phyloP scores from a whole-genome alignment of 2,329 filamentous ascomycete genomes.

The Westerdykella sp. region DNA sequence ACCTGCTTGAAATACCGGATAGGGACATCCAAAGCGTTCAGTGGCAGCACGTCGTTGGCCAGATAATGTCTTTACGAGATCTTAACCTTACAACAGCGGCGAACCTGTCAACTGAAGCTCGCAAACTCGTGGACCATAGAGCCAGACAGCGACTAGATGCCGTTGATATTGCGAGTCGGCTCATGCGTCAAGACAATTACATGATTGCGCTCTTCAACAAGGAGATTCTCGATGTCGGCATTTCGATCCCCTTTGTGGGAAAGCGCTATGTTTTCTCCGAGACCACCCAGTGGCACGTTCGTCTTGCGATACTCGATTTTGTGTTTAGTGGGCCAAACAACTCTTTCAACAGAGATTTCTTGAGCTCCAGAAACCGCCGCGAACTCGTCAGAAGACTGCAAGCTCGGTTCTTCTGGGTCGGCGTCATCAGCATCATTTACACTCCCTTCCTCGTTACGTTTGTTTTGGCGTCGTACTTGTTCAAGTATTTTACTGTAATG shows the following conservation, averaged over 20 bases:
- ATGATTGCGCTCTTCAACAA: conserved; percentile 97
- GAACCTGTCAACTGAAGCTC: conserved; percentile 52
- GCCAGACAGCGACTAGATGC: conserved; percentile 93
- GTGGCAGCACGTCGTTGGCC: conserved; percentile 84
- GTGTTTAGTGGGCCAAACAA: conserved; percentile 78
- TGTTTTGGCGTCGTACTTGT: conserved; percentile 82
- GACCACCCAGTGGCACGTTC: conserved; percentile 86
- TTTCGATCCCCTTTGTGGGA: conserved; percentile 77
- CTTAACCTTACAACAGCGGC: conserved; percentile 77
- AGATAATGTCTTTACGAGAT: conserved; percentile 77
- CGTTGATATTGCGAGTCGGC: conserved; percentile 90
- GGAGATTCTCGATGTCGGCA: conserved; percentile 79
- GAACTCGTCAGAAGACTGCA: conserved; percentile 72
- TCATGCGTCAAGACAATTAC: conserved; percentile 97
- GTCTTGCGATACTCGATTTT: conserved; percentile 85
- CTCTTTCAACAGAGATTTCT: conserved; percentile 77
- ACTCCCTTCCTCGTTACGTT: conserved; percentile 85
- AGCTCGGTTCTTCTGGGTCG: conserved; percentile 73
- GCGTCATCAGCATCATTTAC: conserved; percentile 76
- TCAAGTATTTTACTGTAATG: conserved; percentile 84
- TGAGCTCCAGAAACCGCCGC: conserved; percentile 75
- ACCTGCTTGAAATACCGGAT: conserved; percentile 76
- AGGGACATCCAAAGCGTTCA: conserved; percentile 89
- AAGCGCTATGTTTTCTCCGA: conserved; percentile 79
- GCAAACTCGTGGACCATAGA: conserved; percentile 66